A percentile compares a stretch with the other conserved stretches of the same genome.
phyloP scores from a whole-genome alignment of 2,329 filamentous ascomycete genomes.

The Aschersonia sp. region DNA sequence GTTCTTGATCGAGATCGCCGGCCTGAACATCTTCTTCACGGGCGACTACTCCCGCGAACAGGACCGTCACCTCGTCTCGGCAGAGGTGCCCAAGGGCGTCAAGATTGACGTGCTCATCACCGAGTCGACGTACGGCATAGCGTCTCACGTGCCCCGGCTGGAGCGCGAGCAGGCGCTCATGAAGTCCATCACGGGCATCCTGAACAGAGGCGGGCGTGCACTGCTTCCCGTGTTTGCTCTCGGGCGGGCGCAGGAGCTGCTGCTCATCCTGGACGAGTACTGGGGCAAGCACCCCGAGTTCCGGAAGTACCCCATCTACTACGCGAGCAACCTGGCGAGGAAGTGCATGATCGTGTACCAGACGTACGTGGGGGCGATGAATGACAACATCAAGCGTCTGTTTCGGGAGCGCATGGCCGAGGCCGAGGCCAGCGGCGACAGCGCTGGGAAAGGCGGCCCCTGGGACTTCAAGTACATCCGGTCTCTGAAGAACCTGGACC shows the following conservation, averaged over 20 bases:
- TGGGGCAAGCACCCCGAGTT: slow-evolving; percentile 83
- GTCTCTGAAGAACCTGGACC: slow-evolving; percentile 80
- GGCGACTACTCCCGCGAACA: slow-evolving; percentile 95
- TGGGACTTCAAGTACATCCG: slow-evolving; percentile 97
- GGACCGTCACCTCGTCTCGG: slow-evolving; percentile 88
- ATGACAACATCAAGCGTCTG: slow-evolving; percentile 95
- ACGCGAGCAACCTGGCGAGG: slow-evolving; percentile 84
- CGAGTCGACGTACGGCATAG: slow-evolving; percentile 93
- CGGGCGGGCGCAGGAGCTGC: slow-evolving; percentile 81
- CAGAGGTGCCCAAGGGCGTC: slow-evolving; percentile 73
- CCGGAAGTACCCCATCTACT: slow-evolving; percentile 90
- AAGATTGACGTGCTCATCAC: slow-evolving; percentile 96
- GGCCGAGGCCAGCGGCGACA: slow-evolving; percentile 66
- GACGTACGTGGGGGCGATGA: slow-evolving; percentile 97
- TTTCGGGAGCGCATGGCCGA: slow-evolving; percentile 88
- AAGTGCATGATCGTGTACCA: slow-evolving; percentile 99
- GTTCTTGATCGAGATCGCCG: slow-evolving; percentile 95
- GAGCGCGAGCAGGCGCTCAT: slow-evolving; percentile 89
- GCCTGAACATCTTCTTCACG: slow-evolving; percentile 92
- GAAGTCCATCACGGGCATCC: slow-evolving; percentile 83
- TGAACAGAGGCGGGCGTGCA: slow-evolving; percentile 84
- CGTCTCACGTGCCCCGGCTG: slow-evolving; percentile 77
- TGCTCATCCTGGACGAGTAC: slow-evolving; percentile 93
- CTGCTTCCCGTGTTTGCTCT: slow-evolving; percentile 93
- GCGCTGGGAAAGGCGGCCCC: slow-evolving; percentile 63